phyloP scores from a whole-genome alignment of 2,329 filamentous ascomycete genomes.

The Pseudocercospora macadamiae region DNA sequence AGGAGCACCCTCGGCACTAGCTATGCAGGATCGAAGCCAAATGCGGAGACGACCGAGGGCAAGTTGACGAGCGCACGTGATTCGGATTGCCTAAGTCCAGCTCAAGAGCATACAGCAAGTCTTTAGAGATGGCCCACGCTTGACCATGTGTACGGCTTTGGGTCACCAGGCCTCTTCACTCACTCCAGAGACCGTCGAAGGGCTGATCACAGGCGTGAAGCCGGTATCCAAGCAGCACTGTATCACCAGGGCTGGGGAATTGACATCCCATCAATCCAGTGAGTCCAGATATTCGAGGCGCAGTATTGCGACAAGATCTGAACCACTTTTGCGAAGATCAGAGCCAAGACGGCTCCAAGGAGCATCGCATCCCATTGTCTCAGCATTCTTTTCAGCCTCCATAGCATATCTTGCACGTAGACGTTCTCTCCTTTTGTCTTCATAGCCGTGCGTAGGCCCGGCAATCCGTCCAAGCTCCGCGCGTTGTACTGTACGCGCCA shows the following conservation, averaged over 20 bases:
- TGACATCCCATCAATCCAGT: too few relatives aligned
- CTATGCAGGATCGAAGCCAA: not conserved
- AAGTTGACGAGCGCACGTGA: not conserved
- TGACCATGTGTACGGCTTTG: too few relatives aligned
- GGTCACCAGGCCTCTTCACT: too few relatives aligned
- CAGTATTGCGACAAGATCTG: not conserved
- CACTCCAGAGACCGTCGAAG: too few relatives aligned
- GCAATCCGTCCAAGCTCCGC: slow-evolving; percentile 61
- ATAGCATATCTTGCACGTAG: slow-evolving; percentile 45
- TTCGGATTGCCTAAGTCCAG: not conserved
- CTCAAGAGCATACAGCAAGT: too few relatives aligned
- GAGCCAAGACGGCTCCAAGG: slow-evolving; percentile 25
- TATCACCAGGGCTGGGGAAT: too few relatives aligned
- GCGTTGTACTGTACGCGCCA: slow-evolving; percentile 63
- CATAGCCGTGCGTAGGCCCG: slow-evolving; percentile 59
- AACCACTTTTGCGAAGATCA: slow-evolving; percentile 13
- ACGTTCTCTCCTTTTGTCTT: slow-evolving; percentile 54
- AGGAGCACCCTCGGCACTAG: slow-evolving; percentile 1
- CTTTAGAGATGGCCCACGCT: too few relatives aligned
- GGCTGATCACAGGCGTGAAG: too few relatives aligned
- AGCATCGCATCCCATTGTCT: slow-evolving; percentile 32
- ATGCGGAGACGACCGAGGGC: slow-evolving; percentile 1
- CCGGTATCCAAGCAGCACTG: too few relatives aligned
- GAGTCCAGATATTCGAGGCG: too few relatives aligned
- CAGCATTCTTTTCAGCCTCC: slow-evolving; percentile 15